phyloP scores from a whole-genome alignment of 495 filamentous ascomycete genomes.

The Aspergillus bridgeri region DNA sequence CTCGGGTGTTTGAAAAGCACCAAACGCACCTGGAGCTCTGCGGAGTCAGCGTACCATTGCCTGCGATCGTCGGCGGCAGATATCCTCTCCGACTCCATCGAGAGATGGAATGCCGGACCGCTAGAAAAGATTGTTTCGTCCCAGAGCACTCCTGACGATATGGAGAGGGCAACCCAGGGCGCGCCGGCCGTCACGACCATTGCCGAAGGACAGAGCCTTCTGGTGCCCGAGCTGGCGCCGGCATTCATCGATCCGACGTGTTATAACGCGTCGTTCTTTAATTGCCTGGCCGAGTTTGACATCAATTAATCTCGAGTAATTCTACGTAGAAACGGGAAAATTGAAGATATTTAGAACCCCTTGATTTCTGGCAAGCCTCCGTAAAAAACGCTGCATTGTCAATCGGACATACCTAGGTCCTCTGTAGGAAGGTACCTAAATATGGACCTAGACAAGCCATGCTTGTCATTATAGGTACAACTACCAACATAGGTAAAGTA shows the following conservation, averaged over 20 bases:
- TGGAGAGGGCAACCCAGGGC: slow-evolving; percentile 17
- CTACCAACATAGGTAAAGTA: too few species aligned
- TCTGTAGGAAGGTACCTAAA: too few species aligned
- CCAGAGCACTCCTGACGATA: slow-evolving; percentile 19
- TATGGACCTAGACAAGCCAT: too few species aligned
- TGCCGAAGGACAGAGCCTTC: slow-evolving; percentile 25
- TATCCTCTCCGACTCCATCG: slow-evolving; percentile 31
- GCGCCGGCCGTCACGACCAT: slow-evolving; percentile 15
- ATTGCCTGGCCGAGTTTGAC: slow-evolving; percentile 28
- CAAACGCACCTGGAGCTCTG: slow-evolving; percentile 32
- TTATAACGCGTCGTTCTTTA: slow-evolving; percentile 32
- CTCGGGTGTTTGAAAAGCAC: slow-evolving; percentile 38
- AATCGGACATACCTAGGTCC: too few species aligned
- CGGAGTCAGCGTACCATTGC: slow-evolving; percentile 26
- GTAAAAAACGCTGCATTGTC: too few species aligned
- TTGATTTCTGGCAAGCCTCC: too few species aligned
- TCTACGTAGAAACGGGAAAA: too few species aligned
- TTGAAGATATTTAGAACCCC: too few species aligned
- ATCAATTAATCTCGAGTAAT: slow-evolving; percentile 14
- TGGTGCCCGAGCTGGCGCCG: slow-evolving; percentile 27
- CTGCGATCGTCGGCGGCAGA: slow-evolving; percentile 33
- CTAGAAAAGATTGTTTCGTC: slow-evolving; percentile 23
- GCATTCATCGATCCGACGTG: slow-evolving; percentile 36
- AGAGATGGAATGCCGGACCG: slow-evolving; percentile 30
- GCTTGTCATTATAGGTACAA: too few species aligned